Percentiles rank a stretch among this genome's conserved stretches.
Evolutionary conservation across 2,329 filamentous ascomycete species (phyloP).

Genomic region (Diaporthe batatas): DNA sequence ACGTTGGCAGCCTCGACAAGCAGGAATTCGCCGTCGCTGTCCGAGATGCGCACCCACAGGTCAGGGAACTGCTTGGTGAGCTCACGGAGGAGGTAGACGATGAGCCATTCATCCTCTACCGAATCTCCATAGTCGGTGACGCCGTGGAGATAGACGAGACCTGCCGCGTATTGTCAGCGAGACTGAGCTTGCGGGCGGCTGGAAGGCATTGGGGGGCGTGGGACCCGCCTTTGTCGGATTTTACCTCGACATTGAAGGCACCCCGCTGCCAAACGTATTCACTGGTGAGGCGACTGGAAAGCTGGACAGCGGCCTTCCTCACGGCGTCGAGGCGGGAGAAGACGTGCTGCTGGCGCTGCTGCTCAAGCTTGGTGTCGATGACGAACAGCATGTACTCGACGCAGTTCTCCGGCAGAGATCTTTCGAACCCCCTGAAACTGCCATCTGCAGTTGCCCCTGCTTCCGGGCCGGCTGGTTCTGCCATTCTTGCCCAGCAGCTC

Average conservation of each 20-base stretch:
- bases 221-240: conserved; percentile 67
- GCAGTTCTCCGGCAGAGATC: conserved; percentile 80
- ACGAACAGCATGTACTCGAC: conserved; percentile 88
- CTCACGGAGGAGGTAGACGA: conserved; percentile 89
- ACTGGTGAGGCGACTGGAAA: conserved; percentile 75
- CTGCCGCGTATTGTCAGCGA: conserved; percentile 49
- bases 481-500: conserved; percentile 4
- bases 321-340: conserved; percentile 77
- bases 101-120: conserved; percentile 96
- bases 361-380: conserved; percentile 68
- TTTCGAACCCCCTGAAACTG: conserved; percentile 49
- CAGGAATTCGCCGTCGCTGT: conserved; percentile 95
- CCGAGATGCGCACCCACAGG: conserved; percentile 85
- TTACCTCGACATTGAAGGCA: conserved; percentile 77
- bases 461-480: neutral
- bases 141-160: conserved; percentile 76
- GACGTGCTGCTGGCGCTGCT: conserved; percentile 63
- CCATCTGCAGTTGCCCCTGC: conserved; percentile 47
- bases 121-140: conserved; percentile 92
- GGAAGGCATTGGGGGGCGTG: neutral
- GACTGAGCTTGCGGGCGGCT: neutral
- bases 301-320: conserved; percentile 74
- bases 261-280: conserved; percentile 98
- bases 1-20: conserved; percentile 93
- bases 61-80: conserved; percentile 79